phyloP scores from a whole-genome alignment of 1,284 basidiomycete genomes.

The Pseudozyma hubeiensis region DNA sequence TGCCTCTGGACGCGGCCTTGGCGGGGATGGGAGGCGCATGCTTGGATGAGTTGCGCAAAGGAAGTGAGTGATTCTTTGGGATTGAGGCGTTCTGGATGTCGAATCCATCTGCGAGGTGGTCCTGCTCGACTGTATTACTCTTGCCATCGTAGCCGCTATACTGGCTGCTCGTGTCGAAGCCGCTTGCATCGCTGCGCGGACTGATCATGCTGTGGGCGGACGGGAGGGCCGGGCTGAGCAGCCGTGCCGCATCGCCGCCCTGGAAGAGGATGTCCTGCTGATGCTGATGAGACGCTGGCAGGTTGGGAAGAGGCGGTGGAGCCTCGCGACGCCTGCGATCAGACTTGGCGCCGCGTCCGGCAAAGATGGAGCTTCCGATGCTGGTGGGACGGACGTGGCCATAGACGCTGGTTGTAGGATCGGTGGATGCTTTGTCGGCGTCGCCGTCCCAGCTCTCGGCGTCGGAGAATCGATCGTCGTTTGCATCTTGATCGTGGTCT shows the following conservation, averaged over 20 bases:
- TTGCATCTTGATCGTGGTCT: conserved; percentile 4
- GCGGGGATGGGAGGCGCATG: conserved; percentile 24
- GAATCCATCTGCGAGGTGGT: conserved; percentile 18
- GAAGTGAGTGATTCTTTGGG: conserved; percentile 6
- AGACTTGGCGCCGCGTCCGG: conserved; percentile 41
- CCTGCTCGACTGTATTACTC: background rate
- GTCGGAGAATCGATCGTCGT: conserved; percentile 57
- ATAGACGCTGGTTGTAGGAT: conserved; percentile 32
- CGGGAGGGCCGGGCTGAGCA: conserved; percentile 34
- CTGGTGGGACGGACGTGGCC: conserved; percentile 49
- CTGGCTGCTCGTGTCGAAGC: conserved; percentile 43
- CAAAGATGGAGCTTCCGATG: conserved; percentile 59
- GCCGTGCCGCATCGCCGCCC: conserved; percentile 17
- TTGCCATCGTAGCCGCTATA: conserved; percentile 33
- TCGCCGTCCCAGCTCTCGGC: conserved; percentile 55
- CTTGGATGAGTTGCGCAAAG: conserved; percentile 27
- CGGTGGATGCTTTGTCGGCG: conserved; percentile 22
- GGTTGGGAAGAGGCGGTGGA: conserved; percentile 42
- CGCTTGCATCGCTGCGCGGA: conserved; percentile 34
- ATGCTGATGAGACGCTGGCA: conserved; percentile 13
- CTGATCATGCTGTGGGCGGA: conserved; percentile 27
- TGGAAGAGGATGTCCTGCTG: background rate
- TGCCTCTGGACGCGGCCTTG: conserved; percentile 37
- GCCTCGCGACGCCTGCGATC: conserved; percentile 35
- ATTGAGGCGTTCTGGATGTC: conserved; percentile 14